A percentile compares a stretch with the other conserved stretches of the same genome.
These are phyloP conservation scores for Botryosphaeria agaves DNA, from an alignment of 2,329 filamentous ascomycete species.

Conservation along the genomic window DNA sequence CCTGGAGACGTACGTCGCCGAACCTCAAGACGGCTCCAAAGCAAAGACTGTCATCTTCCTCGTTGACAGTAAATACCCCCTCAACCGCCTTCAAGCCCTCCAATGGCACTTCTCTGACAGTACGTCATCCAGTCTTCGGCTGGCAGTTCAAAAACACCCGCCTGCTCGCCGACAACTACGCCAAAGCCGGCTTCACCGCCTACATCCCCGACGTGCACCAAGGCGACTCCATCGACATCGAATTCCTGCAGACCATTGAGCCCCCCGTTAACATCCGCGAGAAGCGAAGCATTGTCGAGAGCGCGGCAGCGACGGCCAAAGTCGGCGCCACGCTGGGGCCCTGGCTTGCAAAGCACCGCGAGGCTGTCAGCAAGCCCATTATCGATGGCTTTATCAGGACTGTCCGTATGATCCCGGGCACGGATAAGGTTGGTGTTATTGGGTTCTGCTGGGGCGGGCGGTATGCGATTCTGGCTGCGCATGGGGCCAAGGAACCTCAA, in stretches of 20 bases:
- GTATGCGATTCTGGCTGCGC: conserved; percentile 19
- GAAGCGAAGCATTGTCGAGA: conserved; percentile 17
- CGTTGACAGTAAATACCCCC: conserved; percentile 19
- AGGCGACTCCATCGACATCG: conserved; percentile 21
- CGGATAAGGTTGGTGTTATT: conserved; percentile 25
- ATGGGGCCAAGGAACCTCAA: conserved; percentile 9
- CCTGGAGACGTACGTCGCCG: conserved; percentile 25
- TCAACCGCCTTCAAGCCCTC: background rate
- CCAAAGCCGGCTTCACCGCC: conserved; percentile 25
- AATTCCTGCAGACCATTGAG: conserved; percentile 24
- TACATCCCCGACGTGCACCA: conserved; percentile 28
- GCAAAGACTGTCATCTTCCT: conserved; percentile 29
- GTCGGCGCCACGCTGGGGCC: conserved; percentile 23
- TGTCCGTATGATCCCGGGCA: conserved; percentile 20
- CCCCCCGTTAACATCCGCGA: conserved; percentile 23
- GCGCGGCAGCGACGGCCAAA: conserved; percentile 21
- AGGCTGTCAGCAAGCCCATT: conserved; percentile 23
- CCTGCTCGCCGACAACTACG: conserved; percentile 30
- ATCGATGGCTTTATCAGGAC: conserved; percentile 25
- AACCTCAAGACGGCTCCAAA: conserved; percentile 22
- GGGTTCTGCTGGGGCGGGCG: conserved; percentile 32
- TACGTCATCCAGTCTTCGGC: conserved; percentile 25
- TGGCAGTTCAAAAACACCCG: conserved; percentile 29
- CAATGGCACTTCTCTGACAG: background rate
- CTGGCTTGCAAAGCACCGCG: conserved; percentile 26